Conservation (phyloP, 441 rosid genomes). For the Brassica hybrid region DNA sequence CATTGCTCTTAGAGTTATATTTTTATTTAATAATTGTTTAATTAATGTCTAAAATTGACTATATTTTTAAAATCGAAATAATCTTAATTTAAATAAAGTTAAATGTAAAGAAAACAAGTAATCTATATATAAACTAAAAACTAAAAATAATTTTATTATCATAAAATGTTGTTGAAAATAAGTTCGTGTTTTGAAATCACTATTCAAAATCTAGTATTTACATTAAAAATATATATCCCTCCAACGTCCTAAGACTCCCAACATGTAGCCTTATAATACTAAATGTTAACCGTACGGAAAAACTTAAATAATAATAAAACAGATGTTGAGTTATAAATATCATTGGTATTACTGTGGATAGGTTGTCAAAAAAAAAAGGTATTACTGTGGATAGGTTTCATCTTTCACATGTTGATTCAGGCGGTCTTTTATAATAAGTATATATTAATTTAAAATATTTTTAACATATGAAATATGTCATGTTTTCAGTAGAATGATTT, state of each 20-base stretch:
- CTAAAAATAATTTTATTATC: no score
- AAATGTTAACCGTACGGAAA: neutral
- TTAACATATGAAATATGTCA: no score
- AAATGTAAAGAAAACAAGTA: neutral
- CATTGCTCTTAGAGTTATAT: neutral
- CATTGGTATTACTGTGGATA: neutral
- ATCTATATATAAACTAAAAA: no score
- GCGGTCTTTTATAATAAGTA: neutral
- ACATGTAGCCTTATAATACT: neutral
- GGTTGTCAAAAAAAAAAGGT: no score
- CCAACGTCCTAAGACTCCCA: neutral
- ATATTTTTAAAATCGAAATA: neutral
- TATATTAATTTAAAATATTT: no score
- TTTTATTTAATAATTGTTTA: no score
- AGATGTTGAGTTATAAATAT: neutral
- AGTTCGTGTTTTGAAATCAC: neutral
- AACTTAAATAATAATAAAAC: neutral
- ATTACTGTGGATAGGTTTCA: neutral
- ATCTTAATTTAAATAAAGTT: no score
- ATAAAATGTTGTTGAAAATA: no score
- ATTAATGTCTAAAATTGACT: neutral
- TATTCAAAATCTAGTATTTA: no score
- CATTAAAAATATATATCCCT: neutral
- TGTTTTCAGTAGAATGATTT: no score
- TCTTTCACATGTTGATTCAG: neutral